Evolutionary conservation across 2,329 filamentous ascomycete species (phyloP).

Genomic region (Paecilomyces variotii): DNA sequence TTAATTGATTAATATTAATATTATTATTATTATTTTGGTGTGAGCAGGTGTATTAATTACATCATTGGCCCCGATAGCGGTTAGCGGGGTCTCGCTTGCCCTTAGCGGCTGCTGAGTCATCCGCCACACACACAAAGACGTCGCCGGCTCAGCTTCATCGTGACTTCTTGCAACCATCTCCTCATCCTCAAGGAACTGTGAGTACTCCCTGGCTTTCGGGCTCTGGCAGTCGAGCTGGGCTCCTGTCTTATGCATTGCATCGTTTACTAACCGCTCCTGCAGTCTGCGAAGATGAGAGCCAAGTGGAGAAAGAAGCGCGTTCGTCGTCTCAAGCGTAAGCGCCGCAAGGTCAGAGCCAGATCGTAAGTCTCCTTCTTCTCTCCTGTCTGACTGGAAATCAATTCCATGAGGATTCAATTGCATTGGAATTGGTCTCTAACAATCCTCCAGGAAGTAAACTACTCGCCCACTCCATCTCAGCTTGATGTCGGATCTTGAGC

Average conservation of each 20-base stretch:
- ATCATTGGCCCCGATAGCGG: neutral
- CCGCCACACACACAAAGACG: conserved; percentile 33
- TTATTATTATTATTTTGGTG: too few species aligned
- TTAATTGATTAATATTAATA: too few species aligned
- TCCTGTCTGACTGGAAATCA: neutral
- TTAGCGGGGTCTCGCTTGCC: conserved; percentile 5
- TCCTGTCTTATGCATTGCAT: neutral
- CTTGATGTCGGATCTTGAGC: conserved; percentile 27
- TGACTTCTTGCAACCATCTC: conserved; percentile 36
- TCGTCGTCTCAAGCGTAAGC: conserved; percentile 98
- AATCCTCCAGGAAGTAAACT: conserved; percentile 56
- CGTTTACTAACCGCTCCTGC: conserved; percentile 9
- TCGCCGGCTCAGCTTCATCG: conserved; percentile 20
- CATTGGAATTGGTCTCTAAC: conserved; percentile 4
- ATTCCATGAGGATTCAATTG: conserved; percentile 22
- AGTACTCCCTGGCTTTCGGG: conserved; percentile 11
- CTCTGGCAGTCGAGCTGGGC: neutral
- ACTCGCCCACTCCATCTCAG: conserved; percentile 51
- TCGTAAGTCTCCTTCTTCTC: conserved; percentile 58
- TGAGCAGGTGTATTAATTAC: neutral
- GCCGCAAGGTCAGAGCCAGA: conserved; percentile 98
- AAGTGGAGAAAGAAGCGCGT: conserved; percentile 99
- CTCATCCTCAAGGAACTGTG: conserved; percentile 39
- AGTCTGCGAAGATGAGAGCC: conserved; percentile 63
- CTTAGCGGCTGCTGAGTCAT: conserved; percentile 32